These are phyloP conservation scores for Fusarium ramigenum DNA, from an alignment of 2,329 filamentous ascomycete genomes.

Conservation along the genomic window DNA sequence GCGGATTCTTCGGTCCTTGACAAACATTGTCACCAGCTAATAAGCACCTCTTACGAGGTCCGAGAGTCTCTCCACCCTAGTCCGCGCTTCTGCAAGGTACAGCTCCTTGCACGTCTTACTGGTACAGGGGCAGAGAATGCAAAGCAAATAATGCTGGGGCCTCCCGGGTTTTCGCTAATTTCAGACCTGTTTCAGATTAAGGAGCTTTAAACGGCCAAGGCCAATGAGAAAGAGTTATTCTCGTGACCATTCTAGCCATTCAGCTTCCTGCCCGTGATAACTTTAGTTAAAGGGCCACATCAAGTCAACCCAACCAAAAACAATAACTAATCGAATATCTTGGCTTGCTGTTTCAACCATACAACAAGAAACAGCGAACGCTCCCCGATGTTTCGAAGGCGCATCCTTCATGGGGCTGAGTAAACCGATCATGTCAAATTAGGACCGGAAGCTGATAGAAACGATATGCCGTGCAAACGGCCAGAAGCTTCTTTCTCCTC, in stretches of 20 bases:
- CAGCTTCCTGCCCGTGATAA: slow-evolving; percentile 9
- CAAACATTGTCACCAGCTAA: background rate
- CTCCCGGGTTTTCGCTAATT: slow-evolving; percentile 16
- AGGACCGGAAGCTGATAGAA: slow-evolving; percentile 1
- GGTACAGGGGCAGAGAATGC: slow-evolving; percentile 5
- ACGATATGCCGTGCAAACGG: slow-evolving; percentile 1
- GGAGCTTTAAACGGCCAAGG: slow-evolving; percentile 3
- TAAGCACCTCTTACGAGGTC: background rate
- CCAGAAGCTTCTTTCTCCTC: background rate
- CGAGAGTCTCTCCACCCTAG: slow-evolving; percentile 7
- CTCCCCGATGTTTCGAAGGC: background rate
- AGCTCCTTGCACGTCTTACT: slow-evolving; percentile 21
- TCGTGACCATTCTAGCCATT: background rate
- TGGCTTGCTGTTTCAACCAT: slow-evolving; percentile 6
- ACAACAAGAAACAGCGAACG: slow-evolving; percentile 5
- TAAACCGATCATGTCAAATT: slow-evolving; percentile 16
- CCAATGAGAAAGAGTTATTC: slow-evolving; percentile 15
- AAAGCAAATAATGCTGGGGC: background rate
- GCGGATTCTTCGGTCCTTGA: slow-evolving; percentile 3
- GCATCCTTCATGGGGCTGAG: background rate
- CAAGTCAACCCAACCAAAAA: background rate
- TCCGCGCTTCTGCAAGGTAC: slow-evolving; percentile 33
- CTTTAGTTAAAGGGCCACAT: background rate
- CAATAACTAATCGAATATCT: background rate
- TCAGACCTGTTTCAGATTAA: slow-evolving; percentile 33